Conservation (phyloP, 495 filamentous ascomycete species). For the Xeromyces bisporus region DNA sequence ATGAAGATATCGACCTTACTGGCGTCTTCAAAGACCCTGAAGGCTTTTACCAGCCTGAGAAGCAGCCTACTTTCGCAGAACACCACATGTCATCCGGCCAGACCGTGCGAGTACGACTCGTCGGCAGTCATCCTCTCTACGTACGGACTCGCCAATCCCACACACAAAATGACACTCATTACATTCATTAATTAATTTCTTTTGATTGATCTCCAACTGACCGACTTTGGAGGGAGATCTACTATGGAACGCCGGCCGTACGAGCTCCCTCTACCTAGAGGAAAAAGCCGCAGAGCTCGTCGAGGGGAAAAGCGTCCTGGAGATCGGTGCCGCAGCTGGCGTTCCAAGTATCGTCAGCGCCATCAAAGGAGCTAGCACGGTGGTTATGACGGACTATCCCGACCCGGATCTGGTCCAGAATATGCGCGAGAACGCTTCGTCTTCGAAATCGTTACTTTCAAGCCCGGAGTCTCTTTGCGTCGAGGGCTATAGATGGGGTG, state of each 20-base stretch:
- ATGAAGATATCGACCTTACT: slow-evolving; percentile 24
- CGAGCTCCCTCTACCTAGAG: slow-evolving; percentile 63
- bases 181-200: slow-evolving; percentile 1
- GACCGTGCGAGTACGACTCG: slow-evolving; percentile 55
- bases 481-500: slow-evolving; percentile 72
- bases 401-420: slow-evolving; percentile 65
- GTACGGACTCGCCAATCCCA: slow-evolving; percentile 27
- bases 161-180: no score
- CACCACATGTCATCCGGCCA: slow-evolving; percentile 52
- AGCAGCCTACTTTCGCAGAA: slow-evolving; percentile 46
- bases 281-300: slow-evolving; percentile 38
- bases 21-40: slow-evolving; percentile 64
- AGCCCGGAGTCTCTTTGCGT: slow-evolving; percentile 26
- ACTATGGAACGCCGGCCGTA: slow-evolving; percentile 75
- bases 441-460: slow-evolving; percentile 19
- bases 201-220: slow-evolving; percentile 2
- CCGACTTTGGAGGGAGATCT: slow-evolving; percentile 47
- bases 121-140: slow-evolving; percentile 82
- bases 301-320: slow-evolving; percentile 48
- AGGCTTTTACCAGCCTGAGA: slow-evolving; percentile 57
- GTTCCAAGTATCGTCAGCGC: slow-evolving; percentile 66
- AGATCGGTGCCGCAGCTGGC: slow-evolving; percentile 81
- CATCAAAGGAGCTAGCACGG: slow-evolving; percentile 46
- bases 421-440: slow-evolving; percentile 51
- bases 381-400: slow-evolving; percentile 79